Base-by-base conservation (phyloP, 2,329 filamentous ascomycete species). In the Pestalotiopsis sp. region DNA sequence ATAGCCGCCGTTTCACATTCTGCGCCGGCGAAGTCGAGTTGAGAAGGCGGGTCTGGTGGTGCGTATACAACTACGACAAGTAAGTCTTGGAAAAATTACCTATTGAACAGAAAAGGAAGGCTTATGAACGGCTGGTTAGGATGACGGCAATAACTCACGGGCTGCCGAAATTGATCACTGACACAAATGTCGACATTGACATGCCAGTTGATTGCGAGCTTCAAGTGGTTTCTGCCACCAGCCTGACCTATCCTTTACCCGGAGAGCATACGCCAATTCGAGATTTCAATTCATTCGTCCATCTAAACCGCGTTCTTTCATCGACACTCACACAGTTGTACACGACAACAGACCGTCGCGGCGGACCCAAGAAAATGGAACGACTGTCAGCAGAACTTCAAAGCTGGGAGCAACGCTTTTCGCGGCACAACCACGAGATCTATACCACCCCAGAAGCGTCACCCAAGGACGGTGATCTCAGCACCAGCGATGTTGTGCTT, bases 321-420 rank as follows among this genome's bases (percentile, higher is more conserved):
- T 49, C 66, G 14, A 38, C 45, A 13, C 58, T 63, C 4, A 45
- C 58, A 39, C 66, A 67, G 20, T 27, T 67, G n/a, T 67, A 67
- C 58, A 63, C 66, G 5, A 67, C 66, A 13, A 67, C 66, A 57
- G 39, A 67, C 27, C 66, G 58, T n/a, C 57, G 59, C 7, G 58
- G 58, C 14, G 58, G 58, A 4, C 36, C 25, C 14, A 58, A 52
- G 9, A 67, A 63, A 59, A 67, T 67, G 17, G 20, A 25, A 13
- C 17, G 66, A 17, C 66, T 67, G n/a, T 27, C 23, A 11, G 27
- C 25, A 12, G 4, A 38, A 9, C 36, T 62, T 12, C 58, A 38
- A 12, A 9, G 36, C n/a, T 67, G 66, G 66, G 25, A 63, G 23
- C 31, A 56, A 38, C 20, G 66, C 17, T 49, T 31, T n/a, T 12